Conservation (phyloP, 169 alveolate species). For the Besnoitia besnoiti region DNA sequence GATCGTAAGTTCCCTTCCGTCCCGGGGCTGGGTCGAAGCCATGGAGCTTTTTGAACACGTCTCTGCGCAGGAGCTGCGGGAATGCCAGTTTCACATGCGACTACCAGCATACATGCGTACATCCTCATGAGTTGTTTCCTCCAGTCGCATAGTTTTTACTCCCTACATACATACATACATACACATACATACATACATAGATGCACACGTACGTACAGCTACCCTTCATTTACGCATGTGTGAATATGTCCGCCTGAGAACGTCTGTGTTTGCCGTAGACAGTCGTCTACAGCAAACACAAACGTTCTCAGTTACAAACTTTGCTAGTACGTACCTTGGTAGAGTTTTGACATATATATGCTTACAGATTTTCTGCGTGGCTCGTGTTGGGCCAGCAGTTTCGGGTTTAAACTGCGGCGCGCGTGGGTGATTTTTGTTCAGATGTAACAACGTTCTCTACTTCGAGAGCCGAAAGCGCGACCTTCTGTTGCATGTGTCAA, state of each 20-base stretch:
- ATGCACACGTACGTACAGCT: background rate
- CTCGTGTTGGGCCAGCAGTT: background rate
- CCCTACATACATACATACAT: background rate
- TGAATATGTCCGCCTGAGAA: background rate
- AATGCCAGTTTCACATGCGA: background rate
- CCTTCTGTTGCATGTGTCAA: constrained; percentile 91
- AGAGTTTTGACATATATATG: background rate
- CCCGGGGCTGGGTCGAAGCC: too few species aligned
- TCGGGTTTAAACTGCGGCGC: background rate
- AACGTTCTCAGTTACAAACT: too few species aligned
- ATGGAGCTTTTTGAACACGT: background rate
- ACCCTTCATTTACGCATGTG: background rate
- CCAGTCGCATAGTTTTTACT: too few species aligned
- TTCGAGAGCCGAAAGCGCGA: constrained; percentile 75
- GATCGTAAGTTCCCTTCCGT: background rate
- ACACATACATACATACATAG: too few species aligned
- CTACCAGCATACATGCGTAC: background rate
- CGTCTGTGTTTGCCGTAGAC: background rate
- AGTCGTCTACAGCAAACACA: too few species aligned
- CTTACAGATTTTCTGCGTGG: background rate
- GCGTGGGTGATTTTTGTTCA: background rate
- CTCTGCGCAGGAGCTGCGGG: background rate
- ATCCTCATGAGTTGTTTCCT: background rate
- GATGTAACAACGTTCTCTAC: constrained; percentile 16
- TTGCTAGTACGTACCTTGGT: background rate